Evolutionary conservation across 768 basidiomycete species (phyloP), one percentile per base, ranked within the genome.

Genomic region (Phylloporus sp.): DNA sequence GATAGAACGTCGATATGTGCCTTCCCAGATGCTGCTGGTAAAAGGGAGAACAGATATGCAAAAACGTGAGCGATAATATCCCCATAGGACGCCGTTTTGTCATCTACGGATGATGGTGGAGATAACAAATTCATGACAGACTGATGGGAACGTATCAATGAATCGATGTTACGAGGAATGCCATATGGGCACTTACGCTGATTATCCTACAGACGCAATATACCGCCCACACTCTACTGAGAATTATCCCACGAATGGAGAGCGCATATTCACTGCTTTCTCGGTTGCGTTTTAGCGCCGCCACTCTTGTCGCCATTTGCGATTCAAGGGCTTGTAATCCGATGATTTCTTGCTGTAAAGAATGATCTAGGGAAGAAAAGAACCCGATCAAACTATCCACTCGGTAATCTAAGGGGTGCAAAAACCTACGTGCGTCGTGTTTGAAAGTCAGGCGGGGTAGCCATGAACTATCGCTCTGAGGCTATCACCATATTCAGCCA

Each of bases 311-410:
- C 34, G 70, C 67, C 82, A 89, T 88, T 57, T 89, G 79, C 39
- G 80, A 76, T 59, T 87, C 82, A 2, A 91, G 73, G 0, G 84
- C 79, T 58, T 85, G 74, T 5, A 91, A 72, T 0, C 87, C 88
- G 29, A 72, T 70, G 9, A 86, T 60, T 63, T 89, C 87, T 61
- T 83, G 81, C 27, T 69, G 65, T 20, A 78, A 58, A 1, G 70
- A 64, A 20, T 68, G 60, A 42, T 74, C 77, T 78, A 43, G 50
- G 58, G 36, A 27, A 11, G 45, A 26, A 16, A 29, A 34, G 13
- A 10, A 27, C 5, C 28, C 32, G 16, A 22, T 29, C 45, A 44
- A 24, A 48, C 54, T 42, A 49, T 26, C 34, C 29, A 29, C 5
- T 0, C 5, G 23, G 39, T 35, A 28, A 49, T 35, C 11, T 20